These are phyloP conservation scores for Epichloe hybrida DNA, from an alignment of 2,329 filamentous ascomycete genomes.

Conservation along the genomic window DNA sequence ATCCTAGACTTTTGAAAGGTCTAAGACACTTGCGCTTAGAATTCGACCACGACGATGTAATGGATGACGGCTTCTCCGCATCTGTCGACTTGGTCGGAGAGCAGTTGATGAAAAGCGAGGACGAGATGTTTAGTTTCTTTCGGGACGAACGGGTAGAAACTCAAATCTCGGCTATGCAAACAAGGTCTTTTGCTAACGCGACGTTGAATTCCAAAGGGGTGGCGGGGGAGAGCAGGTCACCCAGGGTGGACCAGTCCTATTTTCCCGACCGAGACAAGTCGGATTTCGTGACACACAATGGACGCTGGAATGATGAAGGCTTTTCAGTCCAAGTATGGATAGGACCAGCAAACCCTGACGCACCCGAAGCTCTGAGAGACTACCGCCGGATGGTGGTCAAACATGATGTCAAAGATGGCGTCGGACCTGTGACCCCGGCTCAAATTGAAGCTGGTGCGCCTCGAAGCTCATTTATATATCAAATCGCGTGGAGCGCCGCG, in stretches of 20 bases:
- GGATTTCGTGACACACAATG: conserved; percentile 13
- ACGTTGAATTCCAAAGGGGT: conserved; percentile 5
- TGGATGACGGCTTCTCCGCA: conserved; percentile 21
- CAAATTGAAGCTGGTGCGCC: conserved; percentile 39
- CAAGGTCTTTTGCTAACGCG: neutral
- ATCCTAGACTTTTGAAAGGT: conserved; percentile 32
- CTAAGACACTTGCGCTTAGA: conserved; percentile 42
- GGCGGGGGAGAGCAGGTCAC: neutral
- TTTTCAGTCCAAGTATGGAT: conserved; percentile 30
- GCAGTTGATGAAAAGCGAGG: conserved; percentile 26
- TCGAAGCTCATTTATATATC: conserved; percentile 29
- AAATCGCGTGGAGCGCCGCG: conserved; percentile 39
- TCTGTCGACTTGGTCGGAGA: conserved; percentile 27
- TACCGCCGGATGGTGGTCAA: conserved; percentile 34
- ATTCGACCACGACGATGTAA: conserved; percentile 30
- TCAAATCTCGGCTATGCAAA: conserved; percentile 3
- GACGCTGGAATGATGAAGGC: conserved; percentile 14
- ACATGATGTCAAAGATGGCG: conserved; percentile 18
- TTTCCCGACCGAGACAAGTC: conserved; percentile 8
- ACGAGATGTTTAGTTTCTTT: conserved; percentile 33
- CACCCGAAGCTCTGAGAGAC: conserved; percentile 27
- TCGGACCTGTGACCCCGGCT: conserved; percentile 33
- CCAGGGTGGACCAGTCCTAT: neutral
- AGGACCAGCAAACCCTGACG: conserved; percentile 21
- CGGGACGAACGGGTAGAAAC: conserved; percentile 12